Base-by-base conservation (phyloP, 2,329 filamentous ascomycete genomes). In the Rutstroemia sydowiana region DNA sequence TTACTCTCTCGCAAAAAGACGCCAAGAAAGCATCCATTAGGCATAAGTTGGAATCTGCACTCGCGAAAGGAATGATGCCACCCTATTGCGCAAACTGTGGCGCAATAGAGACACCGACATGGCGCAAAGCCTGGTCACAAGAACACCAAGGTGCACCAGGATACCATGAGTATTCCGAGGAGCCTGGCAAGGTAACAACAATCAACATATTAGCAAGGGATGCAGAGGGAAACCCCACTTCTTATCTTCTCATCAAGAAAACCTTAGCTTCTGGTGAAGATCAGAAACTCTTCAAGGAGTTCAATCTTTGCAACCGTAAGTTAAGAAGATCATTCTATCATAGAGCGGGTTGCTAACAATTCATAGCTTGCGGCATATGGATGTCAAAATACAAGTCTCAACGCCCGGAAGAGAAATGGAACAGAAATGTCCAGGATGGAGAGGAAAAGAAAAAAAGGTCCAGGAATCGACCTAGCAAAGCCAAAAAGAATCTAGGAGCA, bases 21-120 rank as follows among this genome's bases (percentile, higher is more conserved):
- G 52, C 61, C 3, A 66, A 66, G 46, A 64, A 63, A 51, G 58
- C 58, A 13, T 57, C 58, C 18, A 66, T 66, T 18, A 61, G 81
- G 62, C 76, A 82, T 56, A 76, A 76, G 39, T 65, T 85, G 1
- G 76, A 84, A 57, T 71, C 73, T 36, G 82, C 81, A 0, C 83
- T 97, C 49, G 76, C 77, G n/a, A 81, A 82, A 50, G 93, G 93
- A 5, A 80, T 90, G 58, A 85, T 91, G 75, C 93, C 93, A 0
- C 85, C 86, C 1, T 97, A 85, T 64, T 98, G 93, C 67, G 81
- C 81, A 57, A 95, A 97, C 62, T 98, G 93, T 62, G 93, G 93
- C 5, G 87, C 90, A 6, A 95, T 98, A 52, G 88, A 97, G 62
- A 98, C 93, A 0, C 88, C 92, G 0, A 96, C 92, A 0, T 98